These are phyloP conservation scores for Colletotrichum brevisporum DNA, from an alignment of 2,329 filamentous ascomycete species.

Conservation along the genomic window DNA sequence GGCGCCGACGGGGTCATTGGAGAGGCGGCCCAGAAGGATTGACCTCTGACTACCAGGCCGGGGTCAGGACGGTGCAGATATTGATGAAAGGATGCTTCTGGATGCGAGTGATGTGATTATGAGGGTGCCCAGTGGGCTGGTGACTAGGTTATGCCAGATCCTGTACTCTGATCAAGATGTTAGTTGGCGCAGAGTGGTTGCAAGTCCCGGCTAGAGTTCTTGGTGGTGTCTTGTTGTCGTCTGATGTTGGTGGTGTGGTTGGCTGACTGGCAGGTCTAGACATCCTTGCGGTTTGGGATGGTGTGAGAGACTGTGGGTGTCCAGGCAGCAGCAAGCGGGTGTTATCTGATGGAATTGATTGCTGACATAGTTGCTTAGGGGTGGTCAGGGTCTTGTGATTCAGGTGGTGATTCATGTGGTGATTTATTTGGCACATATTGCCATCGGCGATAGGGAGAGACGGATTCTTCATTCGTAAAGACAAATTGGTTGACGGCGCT, in stretches of 20 bases:
- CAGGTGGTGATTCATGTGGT: neutral
- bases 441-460: neutral
- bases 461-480: neutral
- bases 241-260: slow-evolving; percentile 16
- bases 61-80: neutral
- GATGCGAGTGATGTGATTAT: neutral
- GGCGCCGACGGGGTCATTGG: no score
- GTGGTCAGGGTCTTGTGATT: neutral
- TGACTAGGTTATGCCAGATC: neutral
- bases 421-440: neutral
- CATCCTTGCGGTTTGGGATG: neutral
- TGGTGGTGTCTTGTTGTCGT: slow-evolving; percentile 15
- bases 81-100: neutral
- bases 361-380: neutral
- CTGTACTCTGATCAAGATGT: neutral
- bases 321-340: neutral
- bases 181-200: neutral
- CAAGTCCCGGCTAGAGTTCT: neutral
- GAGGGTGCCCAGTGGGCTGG: neutral
- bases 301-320: slow-evolving; percentile 3
- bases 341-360: neutral
- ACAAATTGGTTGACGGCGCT: no score
- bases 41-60: slow-evolving; percentile 11
- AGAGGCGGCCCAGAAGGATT: neutral
- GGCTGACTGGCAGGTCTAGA: slow-evolving; percentile 4